Evolutionary conservation across 78 protist species (phyloP).

Genomic region (Goniomonas avonlea): DNA sequence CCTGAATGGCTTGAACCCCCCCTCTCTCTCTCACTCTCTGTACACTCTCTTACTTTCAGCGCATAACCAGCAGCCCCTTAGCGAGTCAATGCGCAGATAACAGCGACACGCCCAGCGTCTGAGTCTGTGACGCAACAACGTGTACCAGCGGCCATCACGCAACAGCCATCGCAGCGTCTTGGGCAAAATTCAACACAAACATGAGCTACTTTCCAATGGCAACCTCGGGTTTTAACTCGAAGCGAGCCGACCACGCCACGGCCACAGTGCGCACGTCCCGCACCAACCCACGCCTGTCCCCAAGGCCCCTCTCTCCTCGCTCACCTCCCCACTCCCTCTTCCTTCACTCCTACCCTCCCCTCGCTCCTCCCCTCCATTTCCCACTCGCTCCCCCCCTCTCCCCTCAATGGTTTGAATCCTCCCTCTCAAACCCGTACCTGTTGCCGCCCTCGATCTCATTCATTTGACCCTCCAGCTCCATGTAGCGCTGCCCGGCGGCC

Average conservation of each 20-base stretch:
- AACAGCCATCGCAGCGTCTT: no score
- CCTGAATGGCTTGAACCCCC: not conserved
- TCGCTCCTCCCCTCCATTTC: not conserved
- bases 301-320: not conserved
- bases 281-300: not conserved
- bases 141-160: no score
- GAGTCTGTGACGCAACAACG: not conserved
- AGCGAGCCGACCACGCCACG: no score
- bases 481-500: not conserved
- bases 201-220: no score
- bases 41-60: no score
- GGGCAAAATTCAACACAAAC: no score
- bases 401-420: not conserved
- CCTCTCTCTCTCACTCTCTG: constrained; percentile 29
- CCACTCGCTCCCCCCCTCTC: not conserved
- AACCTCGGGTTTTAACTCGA: no score
- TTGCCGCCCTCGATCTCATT: not conserved
- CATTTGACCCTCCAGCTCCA: not conserved
- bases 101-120: no score
- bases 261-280: no score
- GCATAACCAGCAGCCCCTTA: no score
- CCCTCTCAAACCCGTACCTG: not conserved
- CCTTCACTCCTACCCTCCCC: not conserved
- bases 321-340: not conserved
- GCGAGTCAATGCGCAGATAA: no score